A percentile compares a stretch with the other conserved stretches of the same genome.
Evolutionary conservation across 1,139 yeast species (phyloP).

Genomic region (Casaregolazyma suthepensis): DNA sequence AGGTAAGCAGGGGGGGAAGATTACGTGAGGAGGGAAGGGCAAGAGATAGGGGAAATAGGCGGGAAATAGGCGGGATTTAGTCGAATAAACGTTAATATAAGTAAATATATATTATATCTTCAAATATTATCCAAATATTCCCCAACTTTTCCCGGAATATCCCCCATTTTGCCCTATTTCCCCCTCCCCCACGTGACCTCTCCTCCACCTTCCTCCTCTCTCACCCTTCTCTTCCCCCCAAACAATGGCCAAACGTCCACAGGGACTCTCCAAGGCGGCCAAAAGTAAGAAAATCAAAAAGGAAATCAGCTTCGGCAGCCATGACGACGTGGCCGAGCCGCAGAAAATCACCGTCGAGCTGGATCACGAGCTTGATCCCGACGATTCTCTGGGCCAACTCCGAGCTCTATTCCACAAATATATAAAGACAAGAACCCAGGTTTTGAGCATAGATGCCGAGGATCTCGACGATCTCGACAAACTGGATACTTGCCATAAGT

Average conservation of each 20-base stretch:
- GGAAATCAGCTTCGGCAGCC: constrained; percentile 18
- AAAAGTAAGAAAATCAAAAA: constrained; percentile 26
- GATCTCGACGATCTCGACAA: constrained; percentile 24
- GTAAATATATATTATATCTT: too few relatives aligned
- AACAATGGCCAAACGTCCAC: constrained; percentile 56
- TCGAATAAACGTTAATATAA: too few relatives aligned
- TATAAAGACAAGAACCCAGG: background rate
- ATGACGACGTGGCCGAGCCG: constrained; percentile 9
- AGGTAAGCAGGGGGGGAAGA: too few relatives aligned
- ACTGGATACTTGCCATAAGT: constrained; percentile 11
- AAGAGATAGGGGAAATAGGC: too few relatives aligned
- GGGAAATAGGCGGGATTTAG: too few relatives aligned
- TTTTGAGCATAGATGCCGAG: constrained; percentile 34
- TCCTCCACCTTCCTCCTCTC: background rate
- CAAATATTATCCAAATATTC: too few relatives aligned
- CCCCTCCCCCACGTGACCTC: background rate
- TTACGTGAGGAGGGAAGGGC: too few relatives aligned
- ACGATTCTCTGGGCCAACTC: constrained; percentile 72
- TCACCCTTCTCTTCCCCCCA: background rate
- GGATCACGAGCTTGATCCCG: constrained; percentile 62
- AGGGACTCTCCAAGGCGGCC: constrained; percentile 70
- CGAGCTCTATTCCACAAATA: constrained; percentile 55
- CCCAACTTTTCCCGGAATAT: too few relatives aligned
- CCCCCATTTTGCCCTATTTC: too few relatives aligned
- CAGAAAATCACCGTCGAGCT: constrained; percentile 60